Base-by-base conservation (phyloP, 345 rosid species). In the Psidium friedrichsthalianum region DNA sequence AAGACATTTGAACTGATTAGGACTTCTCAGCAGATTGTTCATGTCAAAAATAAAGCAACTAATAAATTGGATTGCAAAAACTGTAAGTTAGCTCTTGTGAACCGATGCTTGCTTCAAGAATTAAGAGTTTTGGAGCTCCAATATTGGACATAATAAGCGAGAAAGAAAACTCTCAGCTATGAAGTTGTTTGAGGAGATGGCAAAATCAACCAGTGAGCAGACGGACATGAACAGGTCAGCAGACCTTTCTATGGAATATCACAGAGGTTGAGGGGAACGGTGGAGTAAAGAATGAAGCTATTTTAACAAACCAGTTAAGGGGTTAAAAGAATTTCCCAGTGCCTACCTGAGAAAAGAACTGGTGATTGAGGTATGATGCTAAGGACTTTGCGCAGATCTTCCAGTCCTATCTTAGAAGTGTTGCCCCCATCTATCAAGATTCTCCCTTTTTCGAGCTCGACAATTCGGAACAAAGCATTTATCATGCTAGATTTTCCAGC, bases 401-500 rank as follows among this genome's bases (percentile, higher is more conserved):
- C 91, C 27, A 96, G 89, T 84, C 99, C 99, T 36, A 96, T 92
- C 86, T 89, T 91, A 54, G 95, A 90, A 59, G 90, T 88, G 87
- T 95, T 94, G 87, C 80, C 91, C 58, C 91, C 93, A 90, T 97
- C 99, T 85, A 97, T 94, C 87, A 86, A 55, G 51, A 97, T 92
- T 87, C 94, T 92, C 88, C 99, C 99, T n/a, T 90, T 94, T 88
- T 96, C 96, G 18, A 96, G 81, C 90, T 97, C 98, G 55, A 96
- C 98, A 84, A 96, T 94, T 88, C 99, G 94, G 87, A 94, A 97
- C 84, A 96, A 91, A 83, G 99, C 95, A 91, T 96, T 97, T 69
- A 96, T 90, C 99, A 97, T 93, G 84, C 98, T 96, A 84, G 99
- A 95, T 89, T 97, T 97, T 51, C 99, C 99, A 2, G 98, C 98